Percentiles rank a stretch among this genome's conserved stretches.
phyloP scores from a whole-genome alignment of 2,329 filamentous ascomycete species.

The Cladosporium halotolerans region DNA sequence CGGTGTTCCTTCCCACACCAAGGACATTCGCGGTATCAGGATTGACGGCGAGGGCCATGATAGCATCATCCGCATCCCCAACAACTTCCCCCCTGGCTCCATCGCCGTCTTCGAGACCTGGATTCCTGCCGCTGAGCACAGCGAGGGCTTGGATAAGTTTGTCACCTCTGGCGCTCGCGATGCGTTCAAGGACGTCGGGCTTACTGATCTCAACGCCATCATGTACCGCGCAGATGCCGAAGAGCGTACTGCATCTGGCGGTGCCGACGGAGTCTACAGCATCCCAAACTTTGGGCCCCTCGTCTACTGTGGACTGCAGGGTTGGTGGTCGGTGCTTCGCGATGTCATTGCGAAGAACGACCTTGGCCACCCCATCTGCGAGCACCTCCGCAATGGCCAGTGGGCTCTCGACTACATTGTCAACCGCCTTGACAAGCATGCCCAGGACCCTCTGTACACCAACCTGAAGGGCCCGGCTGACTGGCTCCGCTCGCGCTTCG shows the following conservation, averaged over 20 bases:
- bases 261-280: slow-evolving; percentile 79
- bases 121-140: slow-evolving; percentile 82
- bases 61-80: slow-evolving; percentile 72
- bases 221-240: slow-evolving; percentile 90
- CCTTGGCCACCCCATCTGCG: slow-evolving; percentile 85
- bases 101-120: slow-evolving; percentile 95
- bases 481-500: slow-evolving; percentile 81
- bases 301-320: slow-evolving; percentile 94
- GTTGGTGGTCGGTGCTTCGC: slow-evolving; percentile 92
- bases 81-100: slow-evolving; percentile 84
- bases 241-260: slow-evolving; percentile 70
- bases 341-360: slow-evolving; percentile 83
- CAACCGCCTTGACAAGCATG: slow-evolving; percentile 64
- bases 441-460: slow-evolving; percentile 53
- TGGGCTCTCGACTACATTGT: slow-evolving; percentile 90
- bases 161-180: slow-evolving; percentile 74
- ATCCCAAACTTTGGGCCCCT: slow-evolving; percentile 78
- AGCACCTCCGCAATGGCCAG: slow-evolving; percentile 83
- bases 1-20: slow-evolving; percentile 77
- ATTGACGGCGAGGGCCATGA: slow-evolving; percentile 67
- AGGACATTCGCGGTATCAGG: slow-evolving; percentile 65
- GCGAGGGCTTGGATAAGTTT: slow-evolving; percentile 74
- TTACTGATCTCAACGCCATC: slow-evolving; percentile 84
- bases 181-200: slow-evolving; percentile 67
- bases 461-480: slow-evolving; percentile 59